phyloP scores from a whole-genome alignment of 768 basidiomycete genomes.

The Lactarius pseudohatsudake region DNA sequence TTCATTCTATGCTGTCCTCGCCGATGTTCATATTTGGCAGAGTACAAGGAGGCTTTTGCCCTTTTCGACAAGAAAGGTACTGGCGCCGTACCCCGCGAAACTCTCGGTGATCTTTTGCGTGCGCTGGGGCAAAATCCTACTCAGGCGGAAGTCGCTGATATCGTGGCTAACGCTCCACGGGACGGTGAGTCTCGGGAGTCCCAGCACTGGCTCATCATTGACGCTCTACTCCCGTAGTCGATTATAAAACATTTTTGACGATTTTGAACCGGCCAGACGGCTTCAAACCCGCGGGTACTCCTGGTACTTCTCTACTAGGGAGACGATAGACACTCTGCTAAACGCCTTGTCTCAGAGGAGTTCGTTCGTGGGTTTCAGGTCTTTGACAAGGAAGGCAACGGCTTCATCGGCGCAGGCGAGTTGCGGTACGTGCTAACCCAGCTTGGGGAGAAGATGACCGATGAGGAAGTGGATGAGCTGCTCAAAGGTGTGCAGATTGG shows the following conservation, averaged over 20 bases:
- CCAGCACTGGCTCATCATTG: not conserved
- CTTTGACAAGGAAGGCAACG: conserved; percentile 94
- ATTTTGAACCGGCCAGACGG: conserved; percentile 96
- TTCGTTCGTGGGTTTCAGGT: conserved; percentile 99
- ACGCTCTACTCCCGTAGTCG: conserved; percentile 51
- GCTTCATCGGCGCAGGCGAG: conserved; percentile 89
- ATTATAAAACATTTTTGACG: conserved; percentile 86
- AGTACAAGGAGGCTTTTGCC: conserved; percentile 97
- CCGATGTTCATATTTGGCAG: conserved; percentile 39
- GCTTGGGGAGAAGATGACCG: conserved; percentile 96
- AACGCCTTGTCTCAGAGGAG: conserved; percentile 62
- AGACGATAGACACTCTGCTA: not conserved
- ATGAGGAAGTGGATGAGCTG: conserved; percentile 97
- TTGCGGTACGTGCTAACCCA: conserved; percentile 82
- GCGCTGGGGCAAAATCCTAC: conserved; percentile 99
- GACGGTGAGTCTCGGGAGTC: conserved; percentile 55
- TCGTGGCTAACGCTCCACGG: conserved; percentile 67
- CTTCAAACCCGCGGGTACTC: conserved; percentile 95
- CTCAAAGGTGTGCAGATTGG: conserved; percentile 94
- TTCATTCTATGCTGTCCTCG: conserved; percentile 3
- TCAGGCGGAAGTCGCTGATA: conserved; percentile 90
- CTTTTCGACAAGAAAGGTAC: conserved; percentile 97
- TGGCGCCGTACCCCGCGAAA: conserved; percentile 83
- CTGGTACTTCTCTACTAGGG: conserved; percentile 55
- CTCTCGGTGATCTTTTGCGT: conserved; percentile 88